Percentiles rank a stretch among this genome's conserved stretches.
Conservation (phyloP, 371 early-diverging fungal genomes). For the Batkoa obscura region DNA sequence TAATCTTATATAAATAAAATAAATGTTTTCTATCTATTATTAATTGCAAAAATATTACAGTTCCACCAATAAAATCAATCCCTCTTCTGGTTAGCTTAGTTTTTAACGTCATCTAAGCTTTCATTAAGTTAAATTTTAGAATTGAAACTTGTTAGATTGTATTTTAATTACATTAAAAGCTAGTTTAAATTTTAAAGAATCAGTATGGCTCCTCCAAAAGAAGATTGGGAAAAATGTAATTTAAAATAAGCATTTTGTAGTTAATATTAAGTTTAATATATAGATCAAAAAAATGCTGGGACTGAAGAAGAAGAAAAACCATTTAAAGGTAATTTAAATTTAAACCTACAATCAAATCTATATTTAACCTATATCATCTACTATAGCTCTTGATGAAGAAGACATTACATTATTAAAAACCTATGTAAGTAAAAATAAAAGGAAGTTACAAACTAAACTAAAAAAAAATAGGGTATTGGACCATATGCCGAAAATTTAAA, state of each 20-base stretch:
- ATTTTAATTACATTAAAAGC: too few species aligned
- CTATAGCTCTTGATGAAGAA: constrained; percentile 75
- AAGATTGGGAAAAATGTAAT: constrained; percentile 93
- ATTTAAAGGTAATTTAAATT: constrained; percentile 54
- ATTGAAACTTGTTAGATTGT: too few species aligned
- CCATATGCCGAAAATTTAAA: constrained; percentile 88
- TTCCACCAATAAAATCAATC: too few species aligned
- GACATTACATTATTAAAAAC: constrained; percentile 91
- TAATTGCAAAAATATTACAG: too few species aligned
- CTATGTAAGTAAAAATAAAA: constrained; percentile 34
- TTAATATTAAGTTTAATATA: not conserved
- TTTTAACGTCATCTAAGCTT: too few species aligned
- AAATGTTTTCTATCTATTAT: too few species aligned
- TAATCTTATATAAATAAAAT: too few species aligned
- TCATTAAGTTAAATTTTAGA: too few species aligned
- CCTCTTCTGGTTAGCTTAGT: too few species aligned
- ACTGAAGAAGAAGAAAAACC: constrained; percentile 59
- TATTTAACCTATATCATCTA: not conserved
- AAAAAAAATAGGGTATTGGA: constrained; percentile 68
- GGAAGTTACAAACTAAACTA: not conserved
- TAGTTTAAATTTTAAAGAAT: not conserved
- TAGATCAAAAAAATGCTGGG: constrained; percentile 64
- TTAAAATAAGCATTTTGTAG: not conserved
- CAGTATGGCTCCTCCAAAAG: constrained; percentile 32
- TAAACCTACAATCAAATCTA: too few species aligned